phyloP scores from a whole-genome alignment of 495 filamentous ascomycete genomes.

The Lindgomyces ingoldianus region DNA sequence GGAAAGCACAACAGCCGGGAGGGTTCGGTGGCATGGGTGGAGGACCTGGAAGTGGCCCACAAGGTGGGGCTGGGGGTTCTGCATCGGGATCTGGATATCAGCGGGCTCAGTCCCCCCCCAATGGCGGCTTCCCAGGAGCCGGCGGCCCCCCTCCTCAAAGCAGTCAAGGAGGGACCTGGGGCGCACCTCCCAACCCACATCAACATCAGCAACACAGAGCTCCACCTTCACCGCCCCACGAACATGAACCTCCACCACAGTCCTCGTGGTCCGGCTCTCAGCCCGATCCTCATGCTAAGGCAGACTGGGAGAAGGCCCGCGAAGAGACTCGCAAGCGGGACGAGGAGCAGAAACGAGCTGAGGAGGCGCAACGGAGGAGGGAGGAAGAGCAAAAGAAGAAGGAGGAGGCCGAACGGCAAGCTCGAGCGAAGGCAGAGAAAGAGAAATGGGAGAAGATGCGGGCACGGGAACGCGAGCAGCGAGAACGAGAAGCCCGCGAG shows the following conservation, averaged over 20 bases:
- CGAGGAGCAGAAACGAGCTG: constrained; percentile 57
- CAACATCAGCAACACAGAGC: constrained; percentile 27
- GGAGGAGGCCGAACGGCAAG: constrained; percentile 47
- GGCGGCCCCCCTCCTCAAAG: constrained; percentile 25
- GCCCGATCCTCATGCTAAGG: constrained; percentile 39
- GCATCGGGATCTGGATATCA: constrained; percentile 27
- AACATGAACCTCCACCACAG: neutral
- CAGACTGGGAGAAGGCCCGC: constrained; percentile 60
- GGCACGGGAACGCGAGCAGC: constrained; percentile 47
- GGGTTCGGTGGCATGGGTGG: constrained; percentile 27
- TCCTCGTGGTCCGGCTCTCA: constrained; percentile 24
- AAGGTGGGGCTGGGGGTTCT: constrained; percentile 22
- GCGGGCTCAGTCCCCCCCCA: constrained; percentile 11
- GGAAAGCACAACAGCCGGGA: constrained; percentile 61
- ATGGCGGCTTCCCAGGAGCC: constrained; percentile 33
- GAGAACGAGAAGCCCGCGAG: constrained; percentile 48
- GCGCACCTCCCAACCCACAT: constrained; percentile 8
- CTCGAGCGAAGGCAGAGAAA: constrained; percentile 47
- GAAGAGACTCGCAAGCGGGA: constrained; percentile 67
- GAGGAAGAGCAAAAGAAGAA: constrained; percentile 49
- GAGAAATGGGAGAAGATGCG: constrained; percentile 50
- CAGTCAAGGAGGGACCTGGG: constrained; percentile 21
- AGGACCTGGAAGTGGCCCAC: constrained; percentile 18
- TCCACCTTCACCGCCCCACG: constrained; percentile 31
- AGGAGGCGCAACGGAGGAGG: constrained; percentile 54